Evolutionary conservation across 768 basidiomycete species (phyloP), one percentile per base, ranked within the genome.

Genomic region (Boletus vermiculosoides): DNA sequence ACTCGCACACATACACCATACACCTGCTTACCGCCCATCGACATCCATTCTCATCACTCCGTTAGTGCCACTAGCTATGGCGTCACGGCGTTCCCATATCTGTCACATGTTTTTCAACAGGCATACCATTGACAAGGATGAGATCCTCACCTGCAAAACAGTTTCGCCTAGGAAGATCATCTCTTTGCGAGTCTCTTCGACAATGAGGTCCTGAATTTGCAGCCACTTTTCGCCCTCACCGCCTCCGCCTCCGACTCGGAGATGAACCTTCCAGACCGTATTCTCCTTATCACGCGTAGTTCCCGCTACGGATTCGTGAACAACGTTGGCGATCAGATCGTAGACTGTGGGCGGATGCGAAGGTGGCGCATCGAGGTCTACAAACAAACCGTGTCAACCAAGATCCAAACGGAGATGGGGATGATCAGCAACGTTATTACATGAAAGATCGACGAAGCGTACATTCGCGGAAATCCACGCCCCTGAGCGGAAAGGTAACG

Each of bases 81-180:
- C 50, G 50, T 69, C 71, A 63, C 85, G 77, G 60, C 80, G 77
- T 72, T 86, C 84, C 85, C 85, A 87, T 65, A 87, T 84, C 85
- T 86, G 64, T 37, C 49, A 28, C 30, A 44, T 9, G 41, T 18
- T 64, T 56, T 55, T 69, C 53, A 64, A 50, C 39, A 30, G 45
- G 31, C 55, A 15, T 48, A 25, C 46, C 55, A 57, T 22, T 31
- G 23, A 28, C 18, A 53, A n/a, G 37, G 30, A 55, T 20, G 40
- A 49, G 45, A 44, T 45, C 9, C 66, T 57, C 59, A 94, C 94
- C 83, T 99, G 97, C 50, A 99, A 76, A 33, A 96, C 88, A n/a
- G 90, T 92, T 72, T 98, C 97, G 28, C 95, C 96, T 36, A 99
- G 77, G 71, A 97, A 94, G 52, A 99, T 96, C 92, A 99, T 94